These are phyloP conservation scores for Hibiscus mutabilis DNA, from an alignment of 345 rosid genomes.

Conservation along the genomic window DNA sequence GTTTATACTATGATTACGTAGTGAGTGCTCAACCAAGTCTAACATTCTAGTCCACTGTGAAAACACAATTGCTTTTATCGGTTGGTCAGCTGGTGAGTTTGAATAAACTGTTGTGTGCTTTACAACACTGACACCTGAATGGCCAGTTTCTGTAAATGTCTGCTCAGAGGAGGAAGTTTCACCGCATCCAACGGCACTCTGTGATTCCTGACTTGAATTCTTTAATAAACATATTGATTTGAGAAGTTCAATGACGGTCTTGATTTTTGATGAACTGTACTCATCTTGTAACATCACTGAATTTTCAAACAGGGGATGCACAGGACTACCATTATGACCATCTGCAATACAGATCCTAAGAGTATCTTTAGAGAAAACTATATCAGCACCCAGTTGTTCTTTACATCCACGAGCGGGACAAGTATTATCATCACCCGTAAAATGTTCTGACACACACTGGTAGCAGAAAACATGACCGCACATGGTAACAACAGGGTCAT, in stretches of 20 bases:
- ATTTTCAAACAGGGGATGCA: constrained; percentile 31
- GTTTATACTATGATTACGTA: constrained; percentile 39
- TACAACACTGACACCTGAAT: constrained; percentile 26
- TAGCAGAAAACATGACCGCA: constrained; percentile 91
- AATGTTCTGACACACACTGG: constrained; percentile 71
- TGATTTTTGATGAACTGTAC: constrained; percentile 70
- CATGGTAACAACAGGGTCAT: constrained; percentile 74
- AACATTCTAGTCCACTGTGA: constrained; percentile 97
- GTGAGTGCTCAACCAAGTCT: constrained; percentile 58
- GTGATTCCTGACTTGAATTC: constrained; percentile 27
- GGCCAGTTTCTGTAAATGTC: constrained; percentile 11
- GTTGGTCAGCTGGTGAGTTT: constrained; percentile 29
- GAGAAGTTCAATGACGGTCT: constrained; percentile 61
- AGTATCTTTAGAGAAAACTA: constrained; percentile 70
- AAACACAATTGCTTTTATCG: constrained; percentile 76
- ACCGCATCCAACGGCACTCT: constrained; percentile 21
- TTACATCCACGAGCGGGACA: constrained; percentile 70
- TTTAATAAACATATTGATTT: constrained; percentile 33
- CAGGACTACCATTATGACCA: constrained; percentile 33
- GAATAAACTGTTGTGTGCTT: constrained; percentile 34
- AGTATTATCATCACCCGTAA: constrained; percentile 71
- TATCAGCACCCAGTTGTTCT: constrained; percentile 63
- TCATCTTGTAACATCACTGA: constrained; percentile 40
- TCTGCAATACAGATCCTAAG: constrained; percentile 46
- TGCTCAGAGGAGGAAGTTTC: constrained; percentile 25